Conservation (phyloP, 441 rosid genomes). For the Theobroma grandiflorum region DNA sequence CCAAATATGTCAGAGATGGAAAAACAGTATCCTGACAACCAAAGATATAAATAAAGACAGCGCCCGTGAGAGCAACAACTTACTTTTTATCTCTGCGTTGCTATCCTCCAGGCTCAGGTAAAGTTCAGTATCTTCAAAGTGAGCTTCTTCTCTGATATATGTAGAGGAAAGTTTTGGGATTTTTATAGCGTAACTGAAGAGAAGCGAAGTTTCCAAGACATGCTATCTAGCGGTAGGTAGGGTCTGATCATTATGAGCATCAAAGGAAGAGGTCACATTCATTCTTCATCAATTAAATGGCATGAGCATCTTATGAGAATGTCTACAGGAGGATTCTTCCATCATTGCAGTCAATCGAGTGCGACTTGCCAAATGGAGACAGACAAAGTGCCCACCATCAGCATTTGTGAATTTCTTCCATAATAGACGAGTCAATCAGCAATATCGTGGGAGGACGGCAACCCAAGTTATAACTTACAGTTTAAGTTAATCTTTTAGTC, state of each 20-base stretch:
- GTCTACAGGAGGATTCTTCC: slow-evolving; percentile 21
- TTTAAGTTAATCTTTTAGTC: too few relatives aligned
- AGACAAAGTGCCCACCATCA: not conserved
- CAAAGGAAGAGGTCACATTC: not conserved
- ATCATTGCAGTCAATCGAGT: not conserved
- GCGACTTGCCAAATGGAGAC: slow-evolving; percentile 2
- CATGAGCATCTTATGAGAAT: not conserved
- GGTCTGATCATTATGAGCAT: not conserved
- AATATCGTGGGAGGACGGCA: not conserved
- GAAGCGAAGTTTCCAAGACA: slow-evolving; percentile 7
- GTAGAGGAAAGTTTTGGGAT: not conserved
- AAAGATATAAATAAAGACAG: not conserved
- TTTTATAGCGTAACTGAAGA: not conserved
- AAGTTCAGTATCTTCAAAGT: not conserved
- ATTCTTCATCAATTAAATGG: not conserved
- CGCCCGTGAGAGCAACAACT: slow-evolving; percentile 12
- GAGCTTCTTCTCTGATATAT: not conserved
- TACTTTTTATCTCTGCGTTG: slow-evolving; percentile 9
- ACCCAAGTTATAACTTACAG: not conserved
- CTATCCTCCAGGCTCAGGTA: slow-evolving; percentile 4
- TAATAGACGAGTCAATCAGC: not conserved
- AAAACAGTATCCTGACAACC: not conserved
- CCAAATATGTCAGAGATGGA: not conserved
- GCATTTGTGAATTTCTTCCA: not conserved
- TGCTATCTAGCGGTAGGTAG: not conserved